Base-by-base conservation (phyloP, 192 early-diverging fungal species). In the Irineochytrium annulatum region DNA sequence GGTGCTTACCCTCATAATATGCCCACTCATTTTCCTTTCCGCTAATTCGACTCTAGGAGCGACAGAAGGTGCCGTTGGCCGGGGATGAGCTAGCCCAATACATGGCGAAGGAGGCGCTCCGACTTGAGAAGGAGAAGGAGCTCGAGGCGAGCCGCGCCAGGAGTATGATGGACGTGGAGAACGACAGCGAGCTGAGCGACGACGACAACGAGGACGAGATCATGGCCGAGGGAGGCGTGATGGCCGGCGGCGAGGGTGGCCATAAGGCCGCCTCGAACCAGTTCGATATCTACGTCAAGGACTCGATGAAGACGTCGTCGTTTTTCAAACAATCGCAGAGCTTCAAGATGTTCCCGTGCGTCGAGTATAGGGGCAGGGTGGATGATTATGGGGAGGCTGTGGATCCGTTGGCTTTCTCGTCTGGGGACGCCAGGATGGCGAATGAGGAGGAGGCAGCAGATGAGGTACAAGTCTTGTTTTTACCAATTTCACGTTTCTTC, bases 361-460 rank as follows among this genome's bases (percentile, higher is more conserved):
- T 77, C 8, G 95, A 97, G 55, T 77, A 80, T 43, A 78, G 86
- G 55, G 88, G 88, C 45, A 85, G 85, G 65, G 84, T 89, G 63
- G 96, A 98, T 63, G 94, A 97, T 60, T 98, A 97, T 77, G 87
- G 91, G 43, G 87, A 95, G 71, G 80, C 86, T 34, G 84, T 90
- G 62, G 84, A 89, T 63, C 72, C 83, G 3, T 76, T 80, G 32
- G 67, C 77, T 31, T 77, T 69, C 46, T 43, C 45, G 11, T 35
- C 48, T 8, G 53, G 29, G 14, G 66, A 58, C 41, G 58, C 53
- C 17, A 49, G 4, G 6, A 4, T 24, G 46, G 55, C 44, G 13
- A 49, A 55, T 17, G 69, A 45, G 62, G 46, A 56, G 33, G 60
- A 78, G 39, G 76, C 59, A 24, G 52, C 62, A 29, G 76, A 82